Percentiles rank a stretch among this genome's conserved stretches.
These are phyloP conservation scores for Cyberlindnera americana DNA, from an alignment of 805 yeast genomes.

Conservation along the genomic window DNA sequence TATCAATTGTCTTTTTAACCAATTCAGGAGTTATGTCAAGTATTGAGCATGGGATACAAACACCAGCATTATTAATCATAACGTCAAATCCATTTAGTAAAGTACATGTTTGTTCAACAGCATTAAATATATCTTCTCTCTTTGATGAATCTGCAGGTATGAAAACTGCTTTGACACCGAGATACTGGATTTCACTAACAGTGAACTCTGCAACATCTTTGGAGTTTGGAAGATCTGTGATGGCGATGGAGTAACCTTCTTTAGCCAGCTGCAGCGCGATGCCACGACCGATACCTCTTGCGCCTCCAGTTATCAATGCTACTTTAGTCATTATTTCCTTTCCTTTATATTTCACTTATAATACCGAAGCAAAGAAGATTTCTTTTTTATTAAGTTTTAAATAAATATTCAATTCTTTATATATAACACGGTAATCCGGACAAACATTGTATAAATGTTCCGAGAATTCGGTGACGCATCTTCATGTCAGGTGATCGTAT, in stretches of 20 bases:
- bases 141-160: constrained; percentile 28
- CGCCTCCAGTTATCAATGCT: constrained; percentile 86
- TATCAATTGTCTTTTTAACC: constrained; percentile 20
- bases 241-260: constrained; percentile 51
- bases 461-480: too few relatives aligned
- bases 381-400: too few relatives aligned
- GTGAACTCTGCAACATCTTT: constrained; percentile 22
- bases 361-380: background rate
- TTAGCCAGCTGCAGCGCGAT: constrained; percentile 74
- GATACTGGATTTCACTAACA: constrained; percentile 20
- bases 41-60: constrained; percentile 25
- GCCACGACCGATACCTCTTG: constrained; percentile 90
- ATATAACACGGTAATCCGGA: too few relatives aligned
- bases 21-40: constrained; percentile 28
- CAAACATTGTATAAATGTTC: background rate
- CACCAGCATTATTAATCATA: constrained; percentile 37
- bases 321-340: constrained; percentile 8
- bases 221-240: constrained; percentile 27
- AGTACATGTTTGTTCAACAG: constrained; percentile 28
- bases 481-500: too few relatives aligned
- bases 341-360: background rate
- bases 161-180: constrained; percentile 24
- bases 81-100: constrained; percentile 33
- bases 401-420: too few relatives aligned
- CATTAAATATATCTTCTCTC: constrained; percentile 23